phyloP scores from a whole-genome alignment of 169 alveolate species.

The Amoebophrya sp. region DNA sequence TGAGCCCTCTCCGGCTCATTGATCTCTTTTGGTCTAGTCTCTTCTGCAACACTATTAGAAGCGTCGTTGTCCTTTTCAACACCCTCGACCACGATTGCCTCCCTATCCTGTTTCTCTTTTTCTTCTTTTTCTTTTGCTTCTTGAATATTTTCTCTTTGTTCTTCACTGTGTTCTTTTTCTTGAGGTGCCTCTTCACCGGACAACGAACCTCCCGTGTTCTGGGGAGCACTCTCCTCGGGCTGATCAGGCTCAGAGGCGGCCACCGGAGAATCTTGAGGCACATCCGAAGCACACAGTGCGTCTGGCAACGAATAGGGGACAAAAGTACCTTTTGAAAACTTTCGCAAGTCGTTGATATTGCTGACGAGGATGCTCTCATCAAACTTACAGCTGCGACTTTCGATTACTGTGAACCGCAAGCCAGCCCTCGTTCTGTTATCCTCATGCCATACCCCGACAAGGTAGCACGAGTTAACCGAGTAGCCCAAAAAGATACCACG shows the following conservation, averaged over 20 bases:
- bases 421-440: background rate
- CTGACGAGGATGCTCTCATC: background rate
- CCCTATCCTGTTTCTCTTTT: background rate
- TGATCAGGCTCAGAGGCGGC: background rate
- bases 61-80: background rate
- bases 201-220: background rate
- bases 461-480: background rate
- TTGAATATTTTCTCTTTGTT: background rate
- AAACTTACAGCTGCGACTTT: background rate
- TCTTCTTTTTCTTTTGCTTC: background rate
- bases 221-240: background rate
- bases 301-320: background rate
- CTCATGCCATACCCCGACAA: background rate
- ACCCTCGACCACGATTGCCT: background rate
- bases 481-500: background rate
- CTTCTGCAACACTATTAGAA: background rate
- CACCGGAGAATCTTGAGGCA: background rate
- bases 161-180: background rate
- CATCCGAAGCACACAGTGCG: background rate
- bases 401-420: background rate
- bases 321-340: background rate
- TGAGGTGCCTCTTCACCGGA: background rate
- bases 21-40: background rate
- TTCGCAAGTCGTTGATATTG: background rate
- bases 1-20: background rate